Evolutionary conservation across 139 green algal genomes (phyloP).

Genomic region (Chlamydomonas sphaeroides): DNA sequence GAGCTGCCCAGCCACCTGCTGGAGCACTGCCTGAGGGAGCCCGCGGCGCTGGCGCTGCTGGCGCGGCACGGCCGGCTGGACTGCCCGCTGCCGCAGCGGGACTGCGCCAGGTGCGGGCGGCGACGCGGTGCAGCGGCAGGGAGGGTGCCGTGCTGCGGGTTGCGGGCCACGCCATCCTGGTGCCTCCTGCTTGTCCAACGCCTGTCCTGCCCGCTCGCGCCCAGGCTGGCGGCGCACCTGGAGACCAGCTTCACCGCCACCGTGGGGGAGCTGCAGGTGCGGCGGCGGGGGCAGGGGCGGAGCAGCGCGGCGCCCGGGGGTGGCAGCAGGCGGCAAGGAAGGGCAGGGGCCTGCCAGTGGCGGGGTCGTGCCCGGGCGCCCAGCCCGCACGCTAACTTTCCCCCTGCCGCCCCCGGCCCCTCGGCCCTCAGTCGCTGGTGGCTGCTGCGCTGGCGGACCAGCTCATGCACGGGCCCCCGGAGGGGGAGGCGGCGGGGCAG

Average conservation of each 20-base stretch:
- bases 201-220: background rate
- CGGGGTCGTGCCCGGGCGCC: too few species aligned
- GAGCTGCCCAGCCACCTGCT: conserved; percentile 31
- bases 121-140: background rate
- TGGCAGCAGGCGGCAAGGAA: too few species aligned
- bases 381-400: too few species aligned
- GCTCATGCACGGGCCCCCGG: conserved; percentile 9
- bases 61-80: conserved; percentile 27
- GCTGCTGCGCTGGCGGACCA: conserved; percentile 21
- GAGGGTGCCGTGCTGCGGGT: too few species aligned
- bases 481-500: background rate
- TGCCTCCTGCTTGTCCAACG: too few species aligned
- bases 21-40: conserved; percentile 3
- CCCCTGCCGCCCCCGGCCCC: background rate
- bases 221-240: conserved; percentile 20
- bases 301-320: too few species aligned
- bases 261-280: conserved; percentile 26
- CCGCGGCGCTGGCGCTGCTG: background rate
- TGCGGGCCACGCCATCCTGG: too few species aligned
- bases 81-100: conserved; percentile 23
- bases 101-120: conserved; percentile 9
- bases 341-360: too few species aligned
- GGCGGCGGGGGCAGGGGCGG: background rate
- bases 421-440: background rate
- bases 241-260: conserved; percentile 29